Percentiles rank a stretch among this genome's conserved stretches.
These are phyloP conservation scores for Tephrocybe sp. DNA, from an alignment of 768 basidiomycete species.

Conservation along the genomic window DNA sequence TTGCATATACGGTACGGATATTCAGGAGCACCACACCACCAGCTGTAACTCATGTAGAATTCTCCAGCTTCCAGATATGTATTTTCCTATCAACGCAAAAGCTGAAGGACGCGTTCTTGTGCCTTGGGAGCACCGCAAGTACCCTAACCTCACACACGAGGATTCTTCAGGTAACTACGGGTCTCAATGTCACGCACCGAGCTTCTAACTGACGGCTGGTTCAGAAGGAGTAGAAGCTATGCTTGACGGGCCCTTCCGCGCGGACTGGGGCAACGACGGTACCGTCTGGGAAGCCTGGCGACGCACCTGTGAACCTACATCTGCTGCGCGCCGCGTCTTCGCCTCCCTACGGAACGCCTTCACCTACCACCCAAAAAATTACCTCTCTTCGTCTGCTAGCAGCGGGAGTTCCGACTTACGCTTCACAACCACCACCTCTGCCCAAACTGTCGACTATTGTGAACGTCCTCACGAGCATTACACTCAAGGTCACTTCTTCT, in stretches of 20 bases:
- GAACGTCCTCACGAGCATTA: conserved; percentile 78
- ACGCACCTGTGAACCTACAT: conserved; percentile 81
- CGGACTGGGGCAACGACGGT: conserved; percentile 85
- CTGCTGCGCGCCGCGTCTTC: conserved; percentile 81
- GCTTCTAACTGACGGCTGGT: not conserved
- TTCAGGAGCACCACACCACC: not conserved
- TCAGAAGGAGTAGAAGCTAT: conserved; percentile 55
- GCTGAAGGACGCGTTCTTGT: conserved; percentile 93
- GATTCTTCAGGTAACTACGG: conserved; percentile 38
- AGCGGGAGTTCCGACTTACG: conserved; percentile 54
- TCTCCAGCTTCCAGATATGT: conserved; percentile 84
- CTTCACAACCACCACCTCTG: conserved; percentile 61
- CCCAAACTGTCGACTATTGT: conserved; percentile 76
- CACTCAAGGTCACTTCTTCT: conserved; percentile 94
- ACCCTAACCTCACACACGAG: conserved; percentile 65
- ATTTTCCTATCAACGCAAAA: conserved; percentile 90
- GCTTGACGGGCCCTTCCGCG: conserved; percentile 64
- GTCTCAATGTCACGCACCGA: not conserved
- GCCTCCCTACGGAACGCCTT: conserved; percentile 65
- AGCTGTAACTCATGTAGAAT: conserved; percentile 9
- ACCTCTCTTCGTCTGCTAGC: conserved; percentile 22
- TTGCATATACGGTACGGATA: conserved; percentile 54
- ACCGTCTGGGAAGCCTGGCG: conserved; percentile 94
- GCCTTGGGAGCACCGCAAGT: conserved; percentile 84
- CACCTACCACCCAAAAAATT: conserved; percentile 26